These are phyloP conservation scores for Isoetes taiwanensis DNA, from an alignment of 75 land plant genomes.

Conservation along the genomic window DNA sequence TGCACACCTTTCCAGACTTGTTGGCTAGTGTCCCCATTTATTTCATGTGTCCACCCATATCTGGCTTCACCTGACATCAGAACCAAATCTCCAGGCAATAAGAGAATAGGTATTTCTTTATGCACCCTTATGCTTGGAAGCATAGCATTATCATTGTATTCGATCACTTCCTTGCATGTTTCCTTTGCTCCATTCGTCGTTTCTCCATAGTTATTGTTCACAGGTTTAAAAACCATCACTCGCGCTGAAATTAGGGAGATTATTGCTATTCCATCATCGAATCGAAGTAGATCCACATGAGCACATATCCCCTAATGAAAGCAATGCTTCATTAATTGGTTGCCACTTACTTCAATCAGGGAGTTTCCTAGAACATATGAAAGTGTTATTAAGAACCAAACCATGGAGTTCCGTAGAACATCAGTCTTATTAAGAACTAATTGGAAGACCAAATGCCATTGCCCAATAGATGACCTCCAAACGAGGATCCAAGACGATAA, in stretches of 20 bases:
- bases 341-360: too few relatives aligned
- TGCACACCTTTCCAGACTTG: slow-evolving; percentile 66
- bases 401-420: too few relatives aligned
- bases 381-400: too few relatives aligned
- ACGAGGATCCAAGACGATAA: neutral
- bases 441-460: neutral
- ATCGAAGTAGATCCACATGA: slow-evolving; percentile 77
- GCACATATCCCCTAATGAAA: slow-evolving; percentile 61
- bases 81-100: slow-evolving; percentile 63
- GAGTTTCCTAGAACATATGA: too few relatives aligned
- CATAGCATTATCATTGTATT: neutral
- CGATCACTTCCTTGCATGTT: neutral
- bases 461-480: neutral
- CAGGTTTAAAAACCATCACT: slow-evolving; percentile 61
- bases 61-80: slow-evolving; percentile 72
- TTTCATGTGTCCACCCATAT: slow-evolving; percentile 81
- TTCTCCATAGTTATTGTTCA: neutral
- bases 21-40: slow-evolving; percentile 47
- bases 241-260: slow-evolving; percentile 69
- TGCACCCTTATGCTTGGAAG: neutral
- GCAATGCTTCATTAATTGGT: neutral
- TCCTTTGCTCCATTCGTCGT: neutral
- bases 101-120: slow-evolving; percentile 27
- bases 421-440: slow-evolving; percentile 1
- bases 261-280: slow-evolving; percentile 90